phyloP scores from a whole-genome alignment of 164 flowering plant genomes.

The Houttuynia cordata region DNA sequence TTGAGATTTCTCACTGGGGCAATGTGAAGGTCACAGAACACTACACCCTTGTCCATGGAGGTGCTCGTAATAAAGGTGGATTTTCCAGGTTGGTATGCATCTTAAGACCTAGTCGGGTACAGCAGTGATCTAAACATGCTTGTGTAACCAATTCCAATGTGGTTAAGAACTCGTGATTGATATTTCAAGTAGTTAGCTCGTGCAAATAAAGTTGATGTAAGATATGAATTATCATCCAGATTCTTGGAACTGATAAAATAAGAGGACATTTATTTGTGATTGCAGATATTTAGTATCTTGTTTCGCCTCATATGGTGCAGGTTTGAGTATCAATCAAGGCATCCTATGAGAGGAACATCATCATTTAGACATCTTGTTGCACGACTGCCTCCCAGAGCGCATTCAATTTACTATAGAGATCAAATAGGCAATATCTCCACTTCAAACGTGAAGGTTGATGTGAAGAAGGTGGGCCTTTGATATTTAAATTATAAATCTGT shows the following conservation, averaged over 20 bases:
- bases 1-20: conserved; percentile 97
- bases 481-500: background rate
- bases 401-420: conserved; percentile 90
- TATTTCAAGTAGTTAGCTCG: too few species aligned
- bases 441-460: conserved; percentile 65
- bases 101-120: too few species aligned
- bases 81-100: conserved; percentile 64
- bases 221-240: too few species aligned
- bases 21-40: conserved; percentile 82
- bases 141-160: too few species aligned
- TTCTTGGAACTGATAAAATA: too few species aligned
- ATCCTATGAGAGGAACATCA: conserved; percentile 57
- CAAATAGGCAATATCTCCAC: conserved; percentile 95
- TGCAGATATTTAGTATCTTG: too few species aligned
- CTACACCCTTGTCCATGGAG: conserved; percentile 68
- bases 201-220: too few species aligned
- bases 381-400: conserved; percentile 84
- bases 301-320: conserved; percentile 23
- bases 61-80: conserved; percentile 76
- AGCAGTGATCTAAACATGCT: too few species aligned
- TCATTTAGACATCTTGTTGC: conserved; percentile 67
- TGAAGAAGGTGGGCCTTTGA: conserved; percentile 49
- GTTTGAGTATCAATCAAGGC: conserved; percentile 75
- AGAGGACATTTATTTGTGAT: too few species aligned
- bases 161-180: too few species aligned